phyloP scores from a whole-genome alignment of 2,329 filamentous ascomycete species.

The Pyrenochaeta sp. region DNA sequence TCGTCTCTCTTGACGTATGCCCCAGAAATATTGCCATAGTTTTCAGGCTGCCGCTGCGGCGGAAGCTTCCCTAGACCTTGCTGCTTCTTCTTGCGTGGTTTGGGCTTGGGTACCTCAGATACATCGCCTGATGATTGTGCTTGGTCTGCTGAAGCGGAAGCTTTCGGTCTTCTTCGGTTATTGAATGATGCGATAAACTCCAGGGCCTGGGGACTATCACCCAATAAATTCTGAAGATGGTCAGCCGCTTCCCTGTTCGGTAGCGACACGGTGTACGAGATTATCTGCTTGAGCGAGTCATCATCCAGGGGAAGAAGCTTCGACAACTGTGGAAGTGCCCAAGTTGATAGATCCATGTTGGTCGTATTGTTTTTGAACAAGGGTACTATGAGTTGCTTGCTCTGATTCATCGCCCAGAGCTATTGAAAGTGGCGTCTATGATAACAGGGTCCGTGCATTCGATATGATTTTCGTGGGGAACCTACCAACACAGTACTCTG shows the following conservation, averaged over 20 bases:
- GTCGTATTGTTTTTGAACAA: conserved; percentile 4
- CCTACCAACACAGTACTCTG: conserved; percentile 31
- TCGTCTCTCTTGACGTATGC: conserved; percentile 80
- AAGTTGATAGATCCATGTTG: conserved; percentile 55
- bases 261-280: conserved; percentile 81
- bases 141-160: conserved; percentile 26
- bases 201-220: conserved; percentile 78
- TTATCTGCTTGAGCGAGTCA: conserved; percentile 81
- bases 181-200: conserved; percentile 82
- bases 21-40: conserved; percentile 70
- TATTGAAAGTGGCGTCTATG: conserved; percentile 27
- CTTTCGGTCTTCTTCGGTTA: conserved; percentile 61
- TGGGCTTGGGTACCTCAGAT: conserved; percentile 45
- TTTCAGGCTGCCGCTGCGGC: conserved; percentile 59
- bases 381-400: conserved; percentile 6
- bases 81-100: conserved; percentile 54
- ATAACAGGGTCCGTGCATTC: conserved; percentile 15
- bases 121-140: conserved; percentile 25
- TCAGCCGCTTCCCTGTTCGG: conserved; percentile 80
- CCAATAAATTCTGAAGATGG: conserved; percentile 87
- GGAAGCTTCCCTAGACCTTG: conserved; percentile 48
- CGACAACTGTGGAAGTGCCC: conserved; percentile 76
- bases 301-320: conserved; percentile 85
- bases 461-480: conserved; percentile 6
- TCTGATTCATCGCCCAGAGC: conserved; percentile 28